Conservation (phyloP, 768 basidiomycete genomes). For the Phaffia tasmanica region DNA sequence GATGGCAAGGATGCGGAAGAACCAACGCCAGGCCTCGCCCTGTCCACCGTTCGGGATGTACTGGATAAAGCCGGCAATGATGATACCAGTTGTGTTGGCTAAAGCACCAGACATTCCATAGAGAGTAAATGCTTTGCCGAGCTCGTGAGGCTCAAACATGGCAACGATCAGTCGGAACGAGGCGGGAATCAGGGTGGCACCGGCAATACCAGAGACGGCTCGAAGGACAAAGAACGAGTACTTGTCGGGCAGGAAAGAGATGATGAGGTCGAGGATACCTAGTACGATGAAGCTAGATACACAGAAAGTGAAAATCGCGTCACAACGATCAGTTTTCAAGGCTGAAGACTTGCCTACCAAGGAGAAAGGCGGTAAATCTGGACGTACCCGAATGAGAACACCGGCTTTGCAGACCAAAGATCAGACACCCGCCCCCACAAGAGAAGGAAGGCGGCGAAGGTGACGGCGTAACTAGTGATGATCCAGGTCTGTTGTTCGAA, state of each 20-base stretch:
- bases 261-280: conserved; percentile 43
- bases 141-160: conserved; percentile 27
- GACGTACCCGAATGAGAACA: neutral
- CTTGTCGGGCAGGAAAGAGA: conserved; percentile 45
- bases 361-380: conserved; percentile 13
- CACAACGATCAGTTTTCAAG: neutral
- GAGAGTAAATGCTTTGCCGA: conserved; percentile 25
- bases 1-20: conserved; percentile 29
- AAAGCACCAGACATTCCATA: conserved; percentile 29
- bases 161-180: conserved; percentile 34
- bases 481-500: conserved; percentile 13
- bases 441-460: conserved; percentile 16
- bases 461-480: conserved; percentile 19
- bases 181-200: conserved; percentile 47
- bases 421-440: conserved; percentile 10
- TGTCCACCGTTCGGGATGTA: conserved; percentile 27
- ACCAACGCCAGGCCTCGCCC: conserved; percentile 32
- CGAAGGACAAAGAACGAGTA: conserved; percentile 47
- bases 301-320: too few relatives aligned
- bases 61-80: conserved; percentile 26
- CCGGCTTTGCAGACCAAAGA: neutral
- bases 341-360: neutral
- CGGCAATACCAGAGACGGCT: conserved; percentile 45
- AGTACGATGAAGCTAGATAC: conserved; percentile 28
- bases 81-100: conserved; percentile 27